Percentiles rank a stretch among this genome's conserved stretches.
These are phyloP conservation scores for Scenedesmus sp. DNA, from an alignment of 163 green algal species.

Conservation along the genomic window DNA sequence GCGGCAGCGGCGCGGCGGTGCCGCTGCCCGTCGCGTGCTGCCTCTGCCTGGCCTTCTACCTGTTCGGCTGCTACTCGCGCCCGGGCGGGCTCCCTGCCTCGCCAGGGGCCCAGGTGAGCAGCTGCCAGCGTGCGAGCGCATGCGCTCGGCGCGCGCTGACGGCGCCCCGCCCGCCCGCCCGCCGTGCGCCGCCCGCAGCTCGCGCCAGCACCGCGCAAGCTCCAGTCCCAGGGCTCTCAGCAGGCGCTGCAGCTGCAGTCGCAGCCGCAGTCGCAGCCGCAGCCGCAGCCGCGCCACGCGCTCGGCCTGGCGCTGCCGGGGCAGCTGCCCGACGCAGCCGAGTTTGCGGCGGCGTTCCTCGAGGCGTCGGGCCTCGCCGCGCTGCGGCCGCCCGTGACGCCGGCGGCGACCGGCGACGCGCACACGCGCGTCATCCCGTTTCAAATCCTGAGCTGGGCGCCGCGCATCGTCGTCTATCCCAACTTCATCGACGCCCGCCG, in stretches of 20 bases:
- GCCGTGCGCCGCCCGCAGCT: no score
- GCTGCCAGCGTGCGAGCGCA: no score
- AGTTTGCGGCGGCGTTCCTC: slow-evolving; percentile 40
- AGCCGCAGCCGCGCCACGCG: neutral
- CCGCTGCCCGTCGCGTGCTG: slow-evolving; percentile 10
- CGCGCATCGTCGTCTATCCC: slow-evolving; percentile 60
- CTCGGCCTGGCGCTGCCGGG: neutral
- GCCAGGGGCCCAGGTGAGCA: no score
- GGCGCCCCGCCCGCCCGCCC: no score
- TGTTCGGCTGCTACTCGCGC: slow-evolving; percentile 10
- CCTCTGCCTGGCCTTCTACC: slow-evolving; percentile 20
- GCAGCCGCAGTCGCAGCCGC: neutral
- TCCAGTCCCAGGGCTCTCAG: neutral
- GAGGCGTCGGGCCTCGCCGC: slow-evolving; percentile 52
- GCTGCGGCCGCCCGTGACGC: slow-evolving; percentile 52
- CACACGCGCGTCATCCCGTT: slow-evolving; percentile 53
- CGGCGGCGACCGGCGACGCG: slow-evolving; percentile 46
- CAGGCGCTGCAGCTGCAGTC: neutral
- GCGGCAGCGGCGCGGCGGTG: slow-evolving; percentile 1
- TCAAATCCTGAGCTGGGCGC: slow-evolving; percentile 56
- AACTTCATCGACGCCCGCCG: slow-evolving; percentile 58
- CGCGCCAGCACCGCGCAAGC: neutral
- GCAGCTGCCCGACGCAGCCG: slow-evolving; percentile 7
- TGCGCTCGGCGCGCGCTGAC: no score
- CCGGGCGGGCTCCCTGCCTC: no score